These are phyloP conservation scores for Sinapis alba DNA, from an alignment of 441 rosid genomes.

Conservation along the genomic window DNA sequence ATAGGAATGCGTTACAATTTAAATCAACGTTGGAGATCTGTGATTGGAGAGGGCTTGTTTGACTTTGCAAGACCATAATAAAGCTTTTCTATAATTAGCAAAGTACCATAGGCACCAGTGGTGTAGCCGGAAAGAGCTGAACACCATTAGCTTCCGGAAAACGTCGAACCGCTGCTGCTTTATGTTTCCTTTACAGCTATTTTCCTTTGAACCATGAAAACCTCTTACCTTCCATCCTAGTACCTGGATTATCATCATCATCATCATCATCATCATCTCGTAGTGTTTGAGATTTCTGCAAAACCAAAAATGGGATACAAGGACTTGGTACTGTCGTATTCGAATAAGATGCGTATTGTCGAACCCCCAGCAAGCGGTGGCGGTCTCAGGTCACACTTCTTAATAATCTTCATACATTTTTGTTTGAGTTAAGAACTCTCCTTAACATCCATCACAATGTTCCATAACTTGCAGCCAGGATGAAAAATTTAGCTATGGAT, in stretches of 20 bases:
- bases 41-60: background rate
- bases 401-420: background rate
- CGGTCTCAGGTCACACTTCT: constrained; percentile 68
- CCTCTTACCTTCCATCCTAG: constrained; percentile 2
- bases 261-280: too few species aligned
- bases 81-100: constrained; percentile 21
- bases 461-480: constrained; percentile 60
- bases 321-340: constrained; percentile 62
- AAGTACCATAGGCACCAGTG: background rate
- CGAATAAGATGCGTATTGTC: constrained; percentile 61
- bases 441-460: background rate
- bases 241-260: background rate
- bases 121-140: constrained; percentile 17
- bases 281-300: constrained; percentile 24
- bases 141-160: constrained; percentile 10
- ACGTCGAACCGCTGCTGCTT: constrained; percentile 26
- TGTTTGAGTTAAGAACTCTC: background rate
- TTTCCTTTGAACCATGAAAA: constrained; percentile 4
- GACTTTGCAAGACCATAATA: background rate
- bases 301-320: constrained; percentile 61
- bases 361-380: constrained; percentile 85
- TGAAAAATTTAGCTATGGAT: constrained; percentile 92
- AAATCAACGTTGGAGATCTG: background rate
- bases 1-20: background rate
- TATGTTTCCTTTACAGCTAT: constrained; percentile 24